These are phyloP conservation scores for Starmera pachycereana DNA, from an alignment of 805 yeast species.

Conservation along the genomic window DNA sequence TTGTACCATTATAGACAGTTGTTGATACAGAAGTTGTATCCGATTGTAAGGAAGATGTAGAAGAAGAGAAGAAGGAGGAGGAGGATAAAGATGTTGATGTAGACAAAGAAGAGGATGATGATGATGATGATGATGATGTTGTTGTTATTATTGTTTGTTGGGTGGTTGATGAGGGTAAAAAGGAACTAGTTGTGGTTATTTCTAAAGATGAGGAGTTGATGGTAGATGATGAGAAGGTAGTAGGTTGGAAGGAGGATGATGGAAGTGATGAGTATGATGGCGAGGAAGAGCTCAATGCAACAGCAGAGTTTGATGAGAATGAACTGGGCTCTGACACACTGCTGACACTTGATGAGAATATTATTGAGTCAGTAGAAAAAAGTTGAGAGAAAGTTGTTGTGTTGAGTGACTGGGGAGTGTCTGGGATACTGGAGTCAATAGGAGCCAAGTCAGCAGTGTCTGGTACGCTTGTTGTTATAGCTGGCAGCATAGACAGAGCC, in stretches of 20 bases:
- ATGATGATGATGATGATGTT: conserved; percentile 1
- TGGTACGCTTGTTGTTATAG: too few species aligned
- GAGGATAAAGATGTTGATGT: background rate
- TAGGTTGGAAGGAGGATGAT: background rate
- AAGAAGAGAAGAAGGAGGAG: conserved; percentile 2
- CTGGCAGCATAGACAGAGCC: too few species aligned
- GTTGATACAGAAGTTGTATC: conserved; percentile 1
- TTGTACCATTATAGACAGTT: conserved; percentile 1
- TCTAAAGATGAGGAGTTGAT: background rate
- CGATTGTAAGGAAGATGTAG: conserved; percentile 2
- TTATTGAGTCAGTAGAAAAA: background rate
- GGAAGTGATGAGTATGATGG: background rate
- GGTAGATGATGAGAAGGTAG: background rate
- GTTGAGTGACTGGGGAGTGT: background rate
- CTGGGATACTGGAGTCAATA: too few species aligned
- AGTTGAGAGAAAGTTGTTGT: background rate
- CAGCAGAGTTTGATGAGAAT: background rate
- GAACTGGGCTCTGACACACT: background rate
- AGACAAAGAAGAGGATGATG: conserved; percentile 1
- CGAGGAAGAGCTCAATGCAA: background rate
- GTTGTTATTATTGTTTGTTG: conserved; percentile 2
- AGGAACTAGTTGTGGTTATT: background rate
- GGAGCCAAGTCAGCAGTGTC: too few species aligned
- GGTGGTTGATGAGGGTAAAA: conserved; percentile 1
- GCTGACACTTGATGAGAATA: background rate